phyloP scores from a whole-genome alignment of 768 basidiomycete species.

The Lactifluus pinguis region DNA sequence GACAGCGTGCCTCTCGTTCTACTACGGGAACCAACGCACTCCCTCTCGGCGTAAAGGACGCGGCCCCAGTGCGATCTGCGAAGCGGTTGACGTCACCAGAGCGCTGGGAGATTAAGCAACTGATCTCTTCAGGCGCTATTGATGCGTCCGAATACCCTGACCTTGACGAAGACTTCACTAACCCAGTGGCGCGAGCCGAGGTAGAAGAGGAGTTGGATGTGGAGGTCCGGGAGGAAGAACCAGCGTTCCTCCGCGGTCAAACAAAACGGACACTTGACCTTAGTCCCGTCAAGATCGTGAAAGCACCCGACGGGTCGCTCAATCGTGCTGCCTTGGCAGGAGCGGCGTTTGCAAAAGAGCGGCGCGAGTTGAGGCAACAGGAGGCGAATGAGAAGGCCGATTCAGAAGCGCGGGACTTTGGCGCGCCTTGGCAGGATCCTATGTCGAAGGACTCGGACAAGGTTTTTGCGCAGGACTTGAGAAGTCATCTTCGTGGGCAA shows the following conservation, averaged over 20 bases:
- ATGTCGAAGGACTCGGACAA: conserved; percentile 86
- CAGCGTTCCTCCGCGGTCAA: conserved; percentile 91
- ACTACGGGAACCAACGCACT: conserved; percentile 83
- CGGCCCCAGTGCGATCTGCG: conserved; percentile 59
- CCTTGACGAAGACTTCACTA: conserved; percentile 75
- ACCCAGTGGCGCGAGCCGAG: conserved; percentile 70
- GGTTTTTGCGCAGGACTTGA: conserved; percentile 88
- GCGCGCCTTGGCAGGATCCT: conserved; percentile 94
- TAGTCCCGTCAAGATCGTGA: conserved; percentile 96
- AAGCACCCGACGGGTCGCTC: conserved; percentile 94
- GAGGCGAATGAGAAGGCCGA: conserved; percentile 92
- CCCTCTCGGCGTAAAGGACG: conserved; percentile 53
- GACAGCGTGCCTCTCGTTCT: conserved; percentile 47
- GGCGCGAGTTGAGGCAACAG: conserved; percentile 88
- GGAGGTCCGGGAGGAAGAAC: conserved; percentile 94
- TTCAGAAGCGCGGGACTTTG: conserved; percentile 90
- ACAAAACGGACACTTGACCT: conserved; percentile 92
- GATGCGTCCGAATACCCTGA: conserved; percentile 92
- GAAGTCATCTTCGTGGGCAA: conserved; percentile 74
- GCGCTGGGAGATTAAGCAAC: conserved; percentile 98
- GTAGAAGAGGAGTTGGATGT: conserved; percentile 97
- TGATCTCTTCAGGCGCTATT: conserved; percentile 91
- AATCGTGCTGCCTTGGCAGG: conserved; percentile 94
- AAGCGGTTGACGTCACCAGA: conserved; percentile 93
- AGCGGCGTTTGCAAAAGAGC: conserved; percentile 88